A percentile compares a stretch with the other conserved stretches of the same genome.
phyloP scores from a whole-genome alignment of 2,329 filamentous ascomycete genomes.

The Cercospora canescens region DNA sequence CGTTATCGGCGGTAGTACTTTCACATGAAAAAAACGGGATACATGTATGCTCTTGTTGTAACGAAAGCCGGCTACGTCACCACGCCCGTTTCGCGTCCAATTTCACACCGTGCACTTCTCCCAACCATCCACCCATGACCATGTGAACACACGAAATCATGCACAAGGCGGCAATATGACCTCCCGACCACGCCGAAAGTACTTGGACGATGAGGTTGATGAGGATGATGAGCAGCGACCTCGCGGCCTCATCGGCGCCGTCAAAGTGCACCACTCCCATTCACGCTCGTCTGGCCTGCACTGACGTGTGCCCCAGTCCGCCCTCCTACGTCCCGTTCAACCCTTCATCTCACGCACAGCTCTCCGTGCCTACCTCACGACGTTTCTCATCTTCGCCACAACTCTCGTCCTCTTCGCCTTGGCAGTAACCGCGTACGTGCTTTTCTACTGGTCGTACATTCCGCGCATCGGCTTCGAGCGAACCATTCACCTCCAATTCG shows the following conservation, averaged over 20 bases:
- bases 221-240: slow-evolving; percentile 3
- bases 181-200: slow-evolving; percentile 5
- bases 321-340: slow-evolving; percentile 55
- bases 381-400: slow-evolving; percentile 54
- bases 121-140: neutral
- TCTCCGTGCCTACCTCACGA: slow-evolving; percentile 64
- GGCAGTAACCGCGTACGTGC: slow-evolving; percentile 61
- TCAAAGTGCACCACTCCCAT: neutral
- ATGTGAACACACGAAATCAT: neutral
- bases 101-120: neutral
- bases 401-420: slow-evolving; percentile 57
- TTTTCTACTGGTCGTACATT: slow-evolving; percentile 70
- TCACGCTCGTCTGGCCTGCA: neutral
- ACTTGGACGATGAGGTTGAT: slow-evolving; percentile 9
- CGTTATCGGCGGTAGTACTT: neutral
- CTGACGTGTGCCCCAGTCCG: slow-evolving; percentile 18
- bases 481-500: slow-evolving; percentile 67
- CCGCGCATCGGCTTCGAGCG: slow-evolving; percentile 64
- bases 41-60: neutral
- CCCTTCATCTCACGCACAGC: slow-evolving; percentile 61
- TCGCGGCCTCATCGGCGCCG: slow-evolving; percentile 7
- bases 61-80: neutral
- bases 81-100: neutral
- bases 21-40: neutral
- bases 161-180: slow-evolving; percentile 3